Percentiles rank a stretch among this genome's conserved stretches.
phyloP scores from a whole-genome alignment of 2,329 filamentous ascomycete species.

The Bisporella sp. region DNA sequence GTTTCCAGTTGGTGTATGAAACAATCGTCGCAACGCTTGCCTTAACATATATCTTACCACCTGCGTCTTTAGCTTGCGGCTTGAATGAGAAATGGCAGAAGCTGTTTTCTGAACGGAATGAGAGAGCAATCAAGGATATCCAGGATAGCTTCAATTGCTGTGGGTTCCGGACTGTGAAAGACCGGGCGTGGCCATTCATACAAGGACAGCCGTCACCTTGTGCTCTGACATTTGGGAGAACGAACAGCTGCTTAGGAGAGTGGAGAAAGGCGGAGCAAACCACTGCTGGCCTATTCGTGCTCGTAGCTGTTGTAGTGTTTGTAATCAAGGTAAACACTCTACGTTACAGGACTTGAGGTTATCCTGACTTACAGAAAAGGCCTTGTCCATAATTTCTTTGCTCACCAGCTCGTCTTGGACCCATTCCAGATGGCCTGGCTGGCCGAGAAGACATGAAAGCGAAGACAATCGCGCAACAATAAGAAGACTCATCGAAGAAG shows the following conservation, averaged over 20 bases:
- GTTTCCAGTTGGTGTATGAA: conserved; percentile 26
- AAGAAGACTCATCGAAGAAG: conserved; percentile 21
- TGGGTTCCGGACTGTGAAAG: conserved; percentile 48
- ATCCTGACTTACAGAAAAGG: conserved; percentile 4
- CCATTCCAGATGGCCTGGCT: conserved; percentile 9
- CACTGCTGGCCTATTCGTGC: conserved; percentile 47
- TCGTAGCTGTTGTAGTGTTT: conserved; percentile 44
- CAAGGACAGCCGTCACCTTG: conserved; percentile 17
- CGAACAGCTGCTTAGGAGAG: conserved; percentile 39
- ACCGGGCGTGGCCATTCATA: conserved; percentile 59
- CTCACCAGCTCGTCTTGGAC: conserved; percentile 21
- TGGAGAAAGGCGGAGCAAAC: conserved; percentile 51
- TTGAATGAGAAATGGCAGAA: conserved; percentile 49
- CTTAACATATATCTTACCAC: conserved; percentile 23
- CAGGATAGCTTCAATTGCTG: conserved; percentile 64
- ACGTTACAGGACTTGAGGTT: no score
- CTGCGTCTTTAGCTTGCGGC: conserved; percentile 36
- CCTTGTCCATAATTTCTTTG: conserved; percentile 18
- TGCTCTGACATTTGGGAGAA: conserved; percentile 36
- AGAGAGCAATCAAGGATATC: conserved; percentile 44
- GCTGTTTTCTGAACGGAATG: conserved; percentile 46
- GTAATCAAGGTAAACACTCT: conserved; percentile 44
- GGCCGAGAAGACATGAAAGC: neutral
- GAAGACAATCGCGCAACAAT: conserved; percentile 14
- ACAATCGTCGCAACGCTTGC: conserved; percentile 24